Evolutionary conservation across 139 green algal genomes (phyloP), one percentile per base, ranked within the genome.

Genomic region (Chlorella sp.): DNA sequence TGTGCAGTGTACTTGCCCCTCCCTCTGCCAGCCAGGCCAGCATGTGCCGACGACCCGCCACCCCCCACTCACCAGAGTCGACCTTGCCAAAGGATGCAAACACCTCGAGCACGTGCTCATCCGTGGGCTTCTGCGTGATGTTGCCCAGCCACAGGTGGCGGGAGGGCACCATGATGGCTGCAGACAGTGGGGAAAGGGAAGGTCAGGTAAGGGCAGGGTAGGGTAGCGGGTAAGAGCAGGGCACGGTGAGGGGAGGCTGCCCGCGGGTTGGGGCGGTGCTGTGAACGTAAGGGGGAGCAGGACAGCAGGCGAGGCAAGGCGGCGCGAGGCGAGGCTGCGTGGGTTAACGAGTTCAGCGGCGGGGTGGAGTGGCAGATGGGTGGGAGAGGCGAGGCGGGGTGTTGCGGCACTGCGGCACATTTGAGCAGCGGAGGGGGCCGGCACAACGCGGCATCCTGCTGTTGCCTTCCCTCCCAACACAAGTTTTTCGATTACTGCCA

Each of bases 121-220:
- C 84, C 2, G 84, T 81, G 40, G 86, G 91, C 88, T 96, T 96
- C 36, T 97, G 91, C 0, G 94, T 96, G 36, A 97, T 94, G 92
- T 98, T 98, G 79, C 96, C 95, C 83, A 98, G 92, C 95, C 95
- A 97, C 81, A 98, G 92, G 92, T 98, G 95, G 53, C 95, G 89
- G 28, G 83, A 93, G 77, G 95, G 92, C 34, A 84, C 90, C 87
- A 90, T 90, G 18, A 86, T 30, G 37, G 88, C 91, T 76, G 80
- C 85, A 87, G 32, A n/a, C 3, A 42, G 16, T 30, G 26, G 30
- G 36, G n/a, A n/a, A n/a, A n/a, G n/a, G 2, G 18, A 37, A 28
- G 69, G 37, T 61, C 37, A 21, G 78, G 15, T 11, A 36, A 24
- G 15, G 39, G n/a, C n/a, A n/a, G n/a, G n/a, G n/a, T n/a, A 19